Evolutionary conservation across 2,329 filamentous ascomycete genomes (phyloP), one percentile per base, ranked within the genome.

Genomic region (Pyricularia pennisetigena): DNA sequence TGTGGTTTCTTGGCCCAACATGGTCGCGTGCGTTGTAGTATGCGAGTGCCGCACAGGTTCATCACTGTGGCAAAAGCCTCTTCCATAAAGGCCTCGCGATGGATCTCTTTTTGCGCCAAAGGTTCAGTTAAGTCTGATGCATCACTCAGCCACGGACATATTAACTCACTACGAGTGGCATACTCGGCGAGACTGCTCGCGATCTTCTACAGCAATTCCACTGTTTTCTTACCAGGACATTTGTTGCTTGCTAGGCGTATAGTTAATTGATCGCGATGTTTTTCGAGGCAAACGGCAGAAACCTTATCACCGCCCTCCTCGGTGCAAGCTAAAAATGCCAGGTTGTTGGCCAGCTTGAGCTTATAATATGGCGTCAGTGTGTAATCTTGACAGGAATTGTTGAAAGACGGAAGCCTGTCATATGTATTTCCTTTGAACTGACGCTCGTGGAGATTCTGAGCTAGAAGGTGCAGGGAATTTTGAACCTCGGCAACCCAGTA

Each of bases 221-320:
- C 28, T 9, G 67, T 68, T 16, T 14, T 3, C 7, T 28, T 16
- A 23, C 10, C n/a, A 14, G 67, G 67, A 24, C 9, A 24, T 14
- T 68, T 30, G 35, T 68, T 68, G 62, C 67, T 68, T 23, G 62
- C 67, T 26, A 68, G 61, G 14, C 67, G 32, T 8, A 61, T 29
- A 64, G 64, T 23, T 6, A 65, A 30, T n/a, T 41, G 32, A n/a
- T 54, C 41, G 20, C 26, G 61, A 23, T 7, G 9, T 41, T 68
- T 62, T 49, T 68, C 67, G 14, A 68, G 28, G 28, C 67, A 68
- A 7, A 65, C 67, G 8, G 61, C 67, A 4, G 67, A 68, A 10
- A 68, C 29, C 14, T 63, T 32, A 24, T 54, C 10, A 10, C 26
- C 67, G 24, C 62, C 63, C 20, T 65, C 62, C 7, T 65, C 20